Conservation (phyloP, 176 grass and related monocot genomes). For the Triticum turgidum region DNA sequence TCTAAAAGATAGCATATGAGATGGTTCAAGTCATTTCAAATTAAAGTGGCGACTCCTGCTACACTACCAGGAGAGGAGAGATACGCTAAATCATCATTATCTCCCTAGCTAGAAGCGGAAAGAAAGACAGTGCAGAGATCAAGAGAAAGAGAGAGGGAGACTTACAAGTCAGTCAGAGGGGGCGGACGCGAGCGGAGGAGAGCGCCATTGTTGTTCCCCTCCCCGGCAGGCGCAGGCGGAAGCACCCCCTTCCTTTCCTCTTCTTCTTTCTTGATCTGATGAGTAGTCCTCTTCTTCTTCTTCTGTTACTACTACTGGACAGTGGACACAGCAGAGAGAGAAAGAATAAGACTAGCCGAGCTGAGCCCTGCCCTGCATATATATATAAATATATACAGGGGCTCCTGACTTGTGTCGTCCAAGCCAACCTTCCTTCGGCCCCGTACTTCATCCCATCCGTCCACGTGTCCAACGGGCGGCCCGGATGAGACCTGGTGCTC, state of each 20-base stretch:
- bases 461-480: background rate
- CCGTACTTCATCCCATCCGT: background rate
- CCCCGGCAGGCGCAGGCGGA: background rate
- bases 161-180: background rate
- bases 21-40: too few relatives aligned
- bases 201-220: background rate
- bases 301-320: background rate
- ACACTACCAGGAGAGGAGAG: too few relatives aligned
- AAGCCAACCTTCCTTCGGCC: background rate
- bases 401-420: background rate
- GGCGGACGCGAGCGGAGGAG: background rate
- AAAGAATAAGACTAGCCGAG: background rate
- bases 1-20: too few relatives aligned
- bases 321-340: background rate
- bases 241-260: too few relatives aligned
- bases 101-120: too few relatives aligned
- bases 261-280: too few relatives aligned
- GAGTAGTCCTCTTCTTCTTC: too few relatives aligned
- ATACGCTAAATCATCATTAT: too few relatives aligned
- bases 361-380: background rate
- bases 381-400: conserved; percentile 15
- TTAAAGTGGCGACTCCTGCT: too few relatives aligned
- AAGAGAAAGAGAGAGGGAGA: background rate
- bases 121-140: too few relatives aligned
- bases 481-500: background rate